Percentiles rank a stretch among this genome's conserved stretches.
These are phyloP conservation scores for Nannochloropsis salina DNA, from an alignment of 108 stramenopile species.

Conservation along the genomic window DNA sequence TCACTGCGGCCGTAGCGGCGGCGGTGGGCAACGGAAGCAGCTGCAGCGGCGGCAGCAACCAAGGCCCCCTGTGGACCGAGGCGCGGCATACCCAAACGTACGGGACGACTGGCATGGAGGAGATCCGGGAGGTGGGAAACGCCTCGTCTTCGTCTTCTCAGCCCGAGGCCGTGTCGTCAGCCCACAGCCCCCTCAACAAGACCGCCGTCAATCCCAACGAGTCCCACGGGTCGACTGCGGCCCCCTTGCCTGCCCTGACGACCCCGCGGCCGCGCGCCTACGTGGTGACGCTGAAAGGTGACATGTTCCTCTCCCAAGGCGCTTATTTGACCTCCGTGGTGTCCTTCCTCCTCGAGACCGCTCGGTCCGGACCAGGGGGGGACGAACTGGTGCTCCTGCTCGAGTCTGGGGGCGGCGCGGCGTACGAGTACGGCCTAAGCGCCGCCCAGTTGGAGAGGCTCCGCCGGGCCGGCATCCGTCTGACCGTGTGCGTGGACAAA, in stretches of 20 bases:
- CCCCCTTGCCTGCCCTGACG: not conserved
- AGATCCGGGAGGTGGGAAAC: not conserved
- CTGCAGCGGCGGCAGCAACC: not conserved
- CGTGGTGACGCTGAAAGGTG: not conserved
- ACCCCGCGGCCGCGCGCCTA: not conserved
- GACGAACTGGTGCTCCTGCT: slow-evolving; percentile 79
- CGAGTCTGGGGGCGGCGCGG: slow-evolving; percentile 82
- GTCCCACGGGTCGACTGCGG: not conserved
- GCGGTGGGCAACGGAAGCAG: not conserved
- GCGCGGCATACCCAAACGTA: not conserved
- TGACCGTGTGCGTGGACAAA: slow-evolving; percentile 87
- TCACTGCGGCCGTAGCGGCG: not conserved
- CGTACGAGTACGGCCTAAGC: slow-evolving; percentile 84
- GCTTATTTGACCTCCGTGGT: not conserved
- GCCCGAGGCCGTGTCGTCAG: not conserved
- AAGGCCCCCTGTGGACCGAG: not conserved
- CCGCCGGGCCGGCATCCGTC: slow-evolving; percentile 64
- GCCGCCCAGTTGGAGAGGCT: slow-evolving; percentile 63
- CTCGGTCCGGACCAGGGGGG: slow-evolving; percentile 42
- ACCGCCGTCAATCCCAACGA: not conserved
- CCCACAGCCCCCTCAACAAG: not conserved
- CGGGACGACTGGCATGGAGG: not conserved
- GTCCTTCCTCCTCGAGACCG: not conserved
- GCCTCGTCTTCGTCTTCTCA: not conserved
- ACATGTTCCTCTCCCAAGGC: not conserved